Evolutionary conservation across 306 rosid species (phyloP).

Genomic region (Glycine tomentella): DNA sequence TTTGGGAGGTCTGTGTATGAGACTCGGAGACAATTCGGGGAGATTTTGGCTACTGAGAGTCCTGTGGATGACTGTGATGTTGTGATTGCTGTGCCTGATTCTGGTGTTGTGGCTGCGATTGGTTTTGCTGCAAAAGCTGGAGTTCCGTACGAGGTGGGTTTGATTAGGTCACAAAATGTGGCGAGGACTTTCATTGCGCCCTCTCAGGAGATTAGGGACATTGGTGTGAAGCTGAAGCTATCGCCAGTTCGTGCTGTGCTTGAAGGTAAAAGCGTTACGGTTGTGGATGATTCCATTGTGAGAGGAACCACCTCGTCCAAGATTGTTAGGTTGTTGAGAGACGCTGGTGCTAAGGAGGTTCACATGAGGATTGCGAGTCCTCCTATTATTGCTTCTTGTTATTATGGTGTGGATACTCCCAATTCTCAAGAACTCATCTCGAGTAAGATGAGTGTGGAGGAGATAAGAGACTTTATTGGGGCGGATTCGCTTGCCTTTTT

Average conservation of each 20-base stretch:
- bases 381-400: slow-evolving; percentile 88
- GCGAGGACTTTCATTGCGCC: slow-evolving; percentile 99
- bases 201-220: slow-evolving; percentile 90
- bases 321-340: slow-evolving; percentile 86
- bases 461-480: slow-evolving; percentile 83
- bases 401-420: slow-evolving; percentile 97
- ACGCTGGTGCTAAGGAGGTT: slow-evolving; percentile 96
- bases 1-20: slow-evolving; percentile 89
- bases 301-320: slow-evolving; percentile 95
- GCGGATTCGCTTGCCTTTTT: slow-evolving; percentile 93
- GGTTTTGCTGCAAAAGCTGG: slow-evolving; percentile 96
- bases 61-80: slow-evolving; percentile 89
- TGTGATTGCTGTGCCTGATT: slow-evolving; percentile 95
- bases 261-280: slow-evolving; percentile 94
- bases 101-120: slow-evolving; percentile 94
- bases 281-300: slow-evolving; percentile 95
- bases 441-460: slow-evolving; percentile 84
- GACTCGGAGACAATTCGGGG: slow-evolving; percentile 77
- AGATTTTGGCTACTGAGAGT: slow-evolving; percentile 82
- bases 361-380: slow-evolving; percentile 99
- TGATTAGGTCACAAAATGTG: slow-evolving; percentile 93
- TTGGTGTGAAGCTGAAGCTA: slow-evolving; percentile 86
- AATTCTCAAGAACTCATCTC: slow-evolving; percentile 93
- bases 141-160: slow-evolving; percentile 89
- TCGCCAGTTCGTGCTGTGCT: slow-evolving; percentile 84